Conservation (phyloP, 73 alveolate genomes). For the Tetrahymena malaccensis region DNA sequence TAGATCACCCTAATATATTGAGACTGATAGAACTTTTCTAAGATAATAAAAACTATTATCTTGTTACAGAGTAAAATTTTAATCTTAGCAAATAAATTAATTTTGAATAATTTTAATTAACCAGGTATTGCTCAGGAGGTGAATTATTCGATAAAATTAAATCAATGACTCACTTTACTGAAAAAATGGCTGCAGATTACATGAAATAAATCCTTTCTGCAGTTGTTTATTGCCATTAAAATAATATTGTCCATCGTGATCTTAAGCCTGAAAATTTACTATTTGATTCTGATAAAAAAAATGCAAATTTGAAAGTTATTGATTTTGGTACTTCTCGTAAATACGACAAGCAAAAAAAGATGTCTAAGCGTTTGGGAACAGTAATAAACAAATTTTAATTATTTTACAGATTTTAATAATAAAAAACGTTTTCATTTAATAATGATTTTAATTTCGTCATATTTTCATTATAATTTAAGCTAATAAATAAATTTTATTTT, state of each 20-base stretch:
- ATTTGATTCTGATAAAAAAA: slow-evolving; percentile 52
- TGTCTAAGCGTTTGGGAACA: slow-evolving; percentile 84
- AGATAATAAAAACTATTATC: slow-evolving; percentile 71
- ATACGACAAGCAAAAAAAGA: slow-evolving; percentile 51
- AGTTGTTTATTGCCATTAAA: slow-evolving; percentile 76
- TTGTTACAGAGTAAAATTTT: slow-evolving; percentile 77
- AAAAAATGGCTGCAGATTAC: slow-evolving; percentile 70
- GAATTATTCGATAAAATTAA: slow-evolving; percentile 71
- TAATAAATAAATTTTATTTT: no score
- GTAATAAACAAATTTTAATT: not conserved
- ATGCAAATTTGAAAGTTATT: slow-evolving; percentile 67
- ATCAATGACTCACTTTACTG: slow-evolving; percentile 58
- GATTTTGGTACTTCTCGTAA: slow-evolving; percentile 82
- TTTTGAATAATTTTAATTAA: no score
- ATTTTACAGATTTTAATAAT: no score
- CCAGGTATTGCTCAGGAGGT: slow-evolving; percentile 76
- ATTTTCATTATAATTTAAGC: no score
- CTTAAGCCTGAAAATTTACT: slow-evolving; percentile 88
- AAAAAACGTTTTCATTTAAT: no score
- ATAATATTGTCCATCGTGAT: slow-evolving; percentile 88
- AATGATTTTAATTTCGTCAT: no score
- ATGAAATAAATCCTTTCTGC: slow-evolving; percentile 75
- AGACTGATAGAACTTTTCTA: slow-evolving; percentile 76
- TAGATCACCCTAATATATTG: slow-evolving; percentile 88
- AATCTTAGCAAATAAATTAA: no score